A percentile compares a stretch with the other conserved stretches of the same genome.
These are phyloP conservation scores for Obba rivulosa DNA, from an alignment of 768 basidiomycete species.

Conservation along the genomic window DNA sequence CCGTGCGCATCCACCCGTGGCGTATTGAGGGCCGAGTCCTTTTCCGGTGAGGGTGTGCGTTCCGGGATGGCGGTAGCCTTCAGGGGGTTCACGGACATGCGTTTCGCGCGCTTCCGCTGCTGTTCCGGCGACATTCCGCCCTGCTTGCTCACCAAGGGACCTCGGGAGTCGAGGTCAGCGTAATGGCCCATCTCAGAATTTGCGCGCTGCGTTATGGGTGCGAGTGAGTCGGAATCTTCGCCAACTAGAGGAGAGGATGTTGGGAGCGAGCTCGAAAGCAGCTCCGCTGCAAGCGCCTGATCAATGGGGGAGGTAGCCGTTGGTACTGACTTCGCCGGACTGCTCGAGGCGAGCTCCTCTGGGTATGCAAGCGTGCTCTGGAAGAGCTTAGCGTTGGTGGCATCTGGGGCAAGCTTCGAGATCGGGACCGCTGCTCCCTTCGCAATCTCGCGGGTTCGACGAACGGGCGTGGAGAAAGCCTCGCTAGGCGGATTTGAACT, in stretches of 20 bases:
- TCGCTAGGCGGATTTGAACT: conserved; percentile 43
- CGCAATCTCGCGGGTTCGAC: conserved; percentile 47
- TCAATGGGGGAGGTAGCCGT: conserved; percentile 32
- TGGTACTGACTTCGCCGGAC: conserved; percentile 36
- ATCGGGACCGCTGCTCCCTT: conserved; percentile 50
- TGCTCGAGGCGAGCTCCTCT: conserved; percentile 8
- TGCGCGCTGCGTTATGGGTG: conserved; percentile 45
- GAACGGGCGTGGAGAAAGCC: conserved; percentile 26
- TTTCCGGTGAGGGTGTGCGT: conserved; percentile 42
- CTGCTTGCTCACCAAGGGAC: conserved; percentile 23
- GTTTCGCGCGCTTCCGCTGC: conserved; percentile 51
- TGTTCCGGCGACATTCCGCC: conserved; percentile 49
- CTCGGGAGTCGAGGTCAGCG: conserved; percentile 48
- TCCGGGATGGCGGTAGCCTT: conserved; percentile 43
- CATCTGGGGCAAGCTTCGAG: conserved; percentile 51
- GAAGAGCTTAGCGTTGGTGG: conserved; percentile 54
- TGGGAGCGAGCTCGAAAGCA: conserved; percentile 59
- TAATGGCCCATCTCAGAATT: conserved; percentile 85
- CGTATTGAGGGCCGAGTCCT: conserved; percentile 43
- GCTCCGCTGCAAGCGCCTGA: conserved; percentile 42
- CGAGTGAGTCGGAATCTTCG: conserved; percentile 24
- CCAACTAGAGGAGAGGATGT: conserved; percentile 40
- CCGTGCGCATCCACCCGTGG: conserved; percentile 43
- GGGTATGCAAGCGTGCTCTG: conserved; percentile 22
- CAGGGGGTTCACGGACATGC: conserved; percentile 64